Conservation (phyloP, 2,329 filamentous ascomycete genomes). For the Apiospora marii region DNA sequence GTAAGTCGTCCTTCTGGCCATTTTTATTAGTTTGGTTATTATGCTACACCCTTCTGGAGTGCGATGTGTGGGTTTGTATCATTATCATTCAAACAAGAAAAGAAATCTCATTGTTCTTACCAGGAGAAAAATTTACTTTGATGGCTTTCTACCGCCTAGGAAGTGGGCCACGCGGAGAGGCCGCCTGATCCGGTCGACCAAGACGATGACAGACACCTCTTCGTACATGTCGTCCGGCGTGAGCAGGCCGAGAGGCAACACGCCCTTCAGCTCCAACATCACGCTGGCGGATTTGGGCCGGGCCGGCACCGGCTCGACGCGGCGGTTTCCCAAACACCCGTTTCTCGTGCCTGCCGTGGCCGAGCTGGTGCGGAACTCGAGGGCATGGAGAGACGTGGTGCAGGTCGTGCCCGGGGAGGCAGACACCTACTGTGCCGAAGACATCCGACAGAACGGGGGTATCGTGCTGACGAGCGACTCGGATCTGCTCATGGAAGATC, state of each 20-base stretch:
- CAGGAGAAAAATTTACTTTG: constrained; percentile 81
- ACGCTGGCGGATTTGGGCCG: constrained; percentile 17
- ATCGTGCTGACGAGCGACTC: constrained; percentile 84
- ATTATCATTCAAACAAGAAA: background rate
- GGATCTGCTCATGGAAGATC: constrained; percentile 79
- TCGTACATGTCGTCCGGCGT: constrained; percentile 41
- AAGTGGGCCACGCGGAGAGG: constrained; percentile 71
- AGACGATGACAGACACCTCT: constrained; percentile 61
- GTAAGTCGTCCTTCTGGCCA: constrained; percentile 54
- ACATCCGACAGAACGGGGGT: constrained; percentile 62
- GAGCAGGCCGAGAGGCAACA: constrained; percentile 11
- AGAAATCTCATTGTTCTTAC: constrained; percentile 30
- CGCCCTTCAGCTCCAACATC: background rate
- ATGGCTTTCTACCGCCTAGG: constrained; percentile 75
- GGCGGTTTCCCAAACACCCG: constrained; percentile 53
- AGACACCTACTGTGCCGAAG: constrained; percentile 78
- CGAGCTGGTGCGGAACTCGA: constrained; percentile 66
- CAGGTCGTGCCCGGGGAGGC: constrained; percentile 83
- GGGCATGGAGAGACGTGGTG: constrained; percentile 51
- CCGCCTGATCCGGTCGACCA: constrained; percentile 66
- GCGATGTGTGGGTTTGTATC: constrained; percentile 23
- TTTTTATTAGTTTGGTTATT: constrained; percentile 33
- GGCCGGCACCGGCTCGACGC: background rate
- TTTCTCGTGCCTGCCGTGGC: constrained; percentile 83
- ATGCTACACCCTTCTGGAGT: constrained; percentile 27